Base-by-base conservation (phyloP, 768 basidiomycete genomes). In the Sporobolomyces phaffii region DNA sequence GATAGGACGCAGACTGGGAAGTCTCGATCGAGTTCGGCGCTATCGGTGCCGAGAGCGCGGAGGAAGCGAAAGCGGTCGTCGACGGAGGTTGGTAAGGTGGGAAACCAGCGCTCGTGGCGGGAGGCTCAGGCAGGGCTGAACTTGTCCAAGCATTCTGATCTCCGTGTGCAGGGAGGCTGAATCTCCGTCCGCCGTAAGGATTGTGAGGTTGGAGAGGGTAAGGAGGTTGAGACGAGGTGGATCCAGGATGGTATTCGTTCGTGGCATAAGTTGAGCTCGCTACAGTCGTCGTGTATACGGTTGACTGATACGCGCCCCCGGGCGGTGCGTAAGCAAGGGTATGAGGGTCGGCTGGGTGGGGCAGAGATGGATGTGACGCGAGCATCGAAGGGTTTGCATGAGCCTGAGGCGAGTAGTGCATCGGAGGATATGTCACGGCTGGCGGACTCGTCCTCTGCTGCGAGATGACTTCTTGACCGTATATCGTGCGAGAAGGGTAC, bases 401-500 rank as follows among this genome's bases (percentile, higher is more conserved):
- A 29, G n/a, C 22, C 20, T 41, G 52, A 11, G 28, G 6, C 31
- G 31, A 13, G 61, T 24, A 40, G 18, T 29, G 26, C 26, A 36
- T 13, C 22, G 31, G 13, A 33, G 5, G 7, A n/a, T 47, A 48
- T 10, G 40, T 5, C 11, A n/a, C 22, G 13, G 40, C 24, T 26
- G 54, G 54, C 18, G 54, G 54, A 28, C 40, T 56, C 24, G 41
- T 14, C 7, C 64, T 44, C 5, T 44, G 49, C 1, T 52, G 18
- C 0, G 50, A 20, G 49, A 34, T n/a, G 13, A 14, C 57, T 13
- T 65, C 64, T 15, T 38, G 36, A 9, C 64, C 64, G 54, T 67
- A 67, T 14, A 56, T 44, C 20, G 53, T 44, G 0, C 60, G 60
- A 2, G 56, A 33, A 24, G 18, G 36, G 13, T 49, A 33, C 8